Evolutionary conservation across 2,329 filamentous ascomycete species (phyloP).

Genomic region (Elsinoe australis): DNA sequence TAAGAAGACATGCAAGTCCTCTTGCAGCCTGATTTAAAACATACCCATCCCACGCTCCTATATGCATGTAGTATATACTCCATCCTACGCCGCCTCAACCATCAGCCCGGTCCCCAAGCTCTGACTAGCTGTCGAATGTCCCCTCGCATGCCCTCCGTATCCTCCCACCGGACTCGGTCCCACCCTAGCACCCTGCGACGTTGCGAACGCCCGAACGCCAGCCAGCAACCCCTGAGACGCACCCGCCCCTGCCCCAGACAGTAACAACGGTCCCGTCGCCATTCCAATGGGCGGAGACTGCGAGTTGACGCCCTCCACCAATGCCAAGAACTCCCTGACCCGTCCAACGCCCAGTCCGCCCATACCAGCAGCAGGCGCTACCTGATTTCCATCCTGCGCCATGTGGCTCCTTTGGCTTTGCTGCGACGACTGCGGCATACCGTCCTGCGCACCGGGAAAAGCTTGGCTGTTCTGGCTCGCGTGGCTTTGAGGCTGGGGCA

Average conservation of each 20-base stretch:
- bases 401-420: conserved; percentile 1
- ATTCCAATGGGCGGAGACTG: background rate
- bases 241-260: conserved; percentile 2
- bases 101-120: conserved; percentile 7
- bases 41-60: too few species aligned
- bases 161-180: too few species aligned
- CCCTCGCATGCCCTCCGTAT: conserved; percentile 4
- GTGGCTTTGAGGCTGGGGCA: background rate
- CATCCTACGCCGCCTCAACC: conserved; percentile 15
- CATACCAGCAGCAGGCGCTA: conserved; percentile 20
- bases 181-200: background rate
- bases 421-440: conserved; percentile 1
- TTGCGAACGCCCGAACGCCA: conserved; percentile 2
- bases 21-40: too few species aligned
- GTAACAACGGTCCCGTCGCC: background rate
- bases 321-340: conserved; percentile 69
- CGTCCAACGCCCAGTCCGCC: conserved; percentile 45
- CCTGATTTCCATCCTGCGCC: conserved; percentile 8
- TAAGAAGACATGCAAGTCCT: too few species aligned
- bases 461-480: background rate
- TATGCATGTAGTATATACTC: too few species aligned
- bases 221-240: background rate
- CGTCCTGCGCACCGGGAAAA: background rate
- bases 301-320: conserved; percentile 55
- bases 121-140: background rate